Evolutionary conservation across 2,329 filamentous ascomycete species (phyloP).

Genomic region (Kalaharituber pfeilii): DNA sequence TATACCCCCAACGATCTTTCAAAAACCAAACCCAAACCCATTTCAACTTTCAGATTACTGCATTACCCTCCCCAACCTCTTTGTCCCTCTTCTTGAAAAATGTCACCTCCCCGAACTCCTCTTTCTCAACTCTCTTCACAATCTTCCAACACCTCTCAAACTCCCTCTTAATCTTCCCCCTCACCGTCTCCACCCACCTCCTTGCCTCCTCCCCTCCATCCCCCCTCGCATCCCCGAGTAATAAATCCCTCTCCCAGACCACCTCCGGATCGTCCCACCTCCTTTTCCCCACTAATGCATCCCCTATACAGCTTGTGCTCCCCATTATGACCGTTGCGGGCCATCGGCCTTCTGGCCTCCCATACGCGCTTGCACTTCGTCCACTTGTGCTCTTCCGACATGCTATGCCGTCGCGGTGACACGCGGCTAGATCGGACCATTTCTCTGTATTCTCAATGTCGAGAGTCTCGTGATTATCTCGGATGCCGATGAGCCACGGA

Average conservation of each 20-base stretch:
- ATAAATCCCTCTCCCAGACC: not conserved
- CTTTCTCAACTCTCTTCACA: not conserved
- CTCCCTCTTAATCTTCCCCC: not conserved
- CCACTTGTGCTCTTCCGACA: not conserved
- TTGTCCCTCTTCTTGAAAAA: not conserved
- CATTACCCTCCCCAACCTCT: not conserved
- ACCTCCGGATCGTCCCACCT: slow-evolving; percentile 1
- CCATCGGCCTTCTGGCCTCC: not conserved
- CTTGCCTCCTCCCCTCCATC: not conserved
- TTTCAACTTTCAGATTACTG: too few relatives aligned
- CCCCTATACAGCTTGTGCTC: not conserved
- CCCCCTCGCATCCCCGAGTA: not conserved
- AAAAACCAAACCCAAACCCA: not conserved
- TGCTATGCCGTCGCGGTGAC: not conserved
- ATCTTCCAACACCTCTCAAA: slow-evolving; percentile 1
- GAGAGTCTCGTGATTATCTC: slow-evolving; percentile 1
- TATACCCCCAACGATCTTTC: not conserved
- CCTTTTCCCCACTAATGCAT: not conserved
- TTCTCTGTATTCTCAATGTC: slow-evolving; percentile 3
- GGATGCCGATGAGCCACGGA: slow-evolving; percentile 2
- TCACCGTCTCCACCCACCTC: not conserved
- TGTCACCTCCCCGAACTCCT: not conserved
- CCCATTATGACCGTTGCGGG: not conserved
- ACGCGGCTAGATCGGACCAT: not conserved
- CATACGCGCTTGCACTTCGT: slow-evolving; percentile 2